Percentiles rank a stretch among this genome's conserved stretches.
These are phyloP conservation scores for Fraxinus xanthoxyloides DNA, from an alignment of 305 asterid species.

Conservation along the genomic window DNA sequence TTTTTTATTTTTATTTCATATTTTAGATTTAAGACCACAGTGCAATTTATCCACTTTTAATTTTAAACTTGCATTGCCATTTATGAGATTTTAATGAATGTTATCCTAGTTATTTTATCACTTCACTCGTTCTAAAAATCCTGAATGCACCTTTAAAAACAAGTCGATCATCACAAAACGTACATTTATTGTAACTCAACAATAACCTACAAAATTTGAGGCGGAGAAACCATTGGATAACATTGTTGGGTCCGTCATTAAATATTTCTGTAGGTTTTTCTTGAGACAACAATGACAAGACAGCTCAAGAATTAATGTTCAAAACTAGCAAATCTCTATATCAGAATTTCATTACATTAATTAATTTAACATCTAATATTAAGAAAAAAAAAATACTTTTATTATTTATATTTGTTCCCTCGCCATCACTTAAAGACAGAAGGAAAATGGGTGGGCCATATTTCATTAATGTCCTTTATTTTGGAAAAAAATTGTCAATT, in stretches of 20 bases:
- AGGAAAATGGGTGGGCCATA: background rate
- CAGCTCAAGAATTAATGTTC: background rate
- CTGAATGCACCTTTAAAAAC: too few species aligned
- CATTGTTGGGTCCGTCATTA: background rate
- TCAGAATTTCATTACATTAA: background rate
- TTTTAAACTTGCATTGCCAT: too few species aligned
- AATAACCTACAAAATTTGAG: background rate
- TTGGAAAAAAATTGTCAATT: background rate
- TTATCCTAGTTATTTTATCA: too few species aligned
- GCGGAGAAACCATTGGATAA: background rate
- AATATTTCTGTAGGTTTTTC: background rate
- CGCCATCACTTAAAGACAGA: background rate
- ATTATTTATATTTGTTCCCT: background rate
- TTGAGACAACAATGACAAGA: background rate
- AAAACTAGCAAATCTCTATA: background rate
- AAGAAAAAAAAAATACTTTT: background rate
- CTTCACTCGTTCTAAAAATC: background rate
- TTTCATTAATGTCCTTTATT: background rate
- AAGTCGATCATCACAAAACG: background rate
- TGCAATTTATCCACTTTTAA: too few species aligned
- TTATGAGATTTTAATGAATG: too few species aligned
- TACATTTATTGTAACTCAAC: background rate
- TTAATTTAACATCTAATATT: too few species aligned
- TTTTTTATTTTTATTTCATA: too few species aligned
- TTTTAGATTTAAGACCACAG: too few species aligned